Evolutionary conservation across 768 basidiomycete species (phyloP), one percentile per base, ranked within the genome.

Genomic region (Pisolithus microcarpus): DNA sequence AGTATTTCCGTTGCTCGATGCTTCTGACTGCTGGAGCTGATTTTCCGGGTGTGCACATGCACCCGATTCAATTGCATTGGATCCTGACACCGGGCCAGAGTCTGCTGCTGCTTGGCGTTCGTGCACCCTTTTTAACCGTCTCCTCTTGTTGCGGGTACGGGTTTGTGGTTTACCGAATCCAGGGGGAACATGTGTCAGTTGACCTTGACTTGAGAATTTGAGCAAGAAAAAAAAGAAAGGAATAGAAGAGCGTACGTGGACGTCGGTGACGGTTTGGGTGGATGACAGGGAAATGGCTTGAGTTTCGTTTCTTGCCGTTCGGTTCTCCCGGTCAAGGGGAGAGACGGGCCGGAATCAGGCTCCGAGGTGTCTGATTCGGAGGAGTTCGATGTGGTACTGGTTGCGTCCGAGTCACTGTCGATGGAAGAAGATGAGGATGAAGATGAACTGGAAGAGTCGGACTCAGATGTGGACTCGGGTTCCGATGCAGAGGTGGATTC

Each of bases 161-260:
- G 84, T 85, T 2, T 75, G 63, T 0, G 75, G 62, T 62, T 81
- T 84, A 13, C 84, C 84, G 21, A 69, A 64, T 3, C 84, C 83
- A 0, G 83, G 83, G 1, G 83, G 81, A 8, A 83, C 73, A 9
- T 51, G 47, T 0, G 38, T 46, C 0, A 45, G 1, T 1, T 31
- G 28, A 19, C 7, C 31, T 28, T 16, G 44, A 30, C 44, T 34
- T 46, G 44, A 46, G 23, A 21, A 18, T 23, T 19, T 46, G 15
- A 46, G 44, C 28, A 28, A 28, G 19, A n/a, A 23, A 26, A 26
- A 24, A 16, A 23, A 7, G 43, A 23, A 7, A 28, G 13, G 16
- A 28, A n/a, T 7, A 21, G 24, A 43, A 4, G 7, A n/a, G 16
- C 43, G 18, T 43, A 28, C 43, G 23, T 26, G 4, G 43, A 16